Percentiles rank a stretch among this genome's conserved stretches.
Conservation (phyloP, 2,329 filamentous ascomycete genomes). For the Pestalotiopsis sp. region DNA sequence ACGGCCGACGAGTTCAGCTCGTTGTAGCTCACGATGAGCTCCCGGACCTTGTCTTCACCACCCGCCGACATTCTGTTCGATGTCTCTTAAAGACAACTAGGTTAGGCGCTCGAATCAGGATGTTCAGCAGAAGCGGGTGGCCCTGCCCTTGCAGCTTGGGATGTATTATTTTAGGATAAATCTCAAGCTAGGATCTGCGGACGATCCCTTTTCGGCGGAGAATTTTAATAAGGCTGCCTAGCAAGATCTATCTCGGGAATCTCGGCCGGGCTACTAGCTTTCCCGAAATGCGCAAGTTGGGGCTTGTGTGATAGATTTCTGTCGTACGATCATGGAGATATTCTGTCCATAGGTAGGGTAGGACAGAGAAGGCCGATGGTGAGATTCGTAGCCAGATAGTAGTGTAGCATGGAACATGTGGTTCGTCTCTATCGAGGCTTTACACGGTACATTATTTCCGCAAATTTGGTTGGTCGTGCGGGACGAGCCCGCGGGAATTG, state of each 20-base stretch:
- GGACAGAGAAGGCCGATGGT: background rate
- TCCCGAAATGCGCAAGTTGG: background rate
- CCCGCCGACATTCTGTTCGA: background rate
- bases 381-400: background rate
- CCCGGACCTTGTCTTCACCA: slow-evolving; percentile 41
- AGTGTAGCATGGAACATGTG: background rate
- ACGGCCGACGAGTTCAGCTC: slow-evolving; percentile 66
- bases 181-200: background rate
- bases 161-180: background rate
- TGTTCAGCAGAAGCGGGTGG: background rate
- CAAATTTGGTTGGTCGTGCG: background rate
- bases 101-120: background rate
- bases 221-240: background rate
- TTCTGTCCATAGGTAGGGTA: background rate
- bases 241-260: background rate
- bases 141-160: background rate
- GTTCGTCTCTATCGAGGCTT: background rate
- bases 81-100: background rate
- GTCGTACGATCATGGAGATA: background rate
- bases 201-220: background rate
- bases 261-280: background rate
- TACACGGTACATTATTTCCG: background rate
- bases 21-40: slow-evolving; percentile 69
- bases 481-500: background rate
- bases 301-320: background rate